Evolutionary conservation across 768 basidiomycete genomes (phyloP).

Genomic region (Suillus variegatus): DNA sequence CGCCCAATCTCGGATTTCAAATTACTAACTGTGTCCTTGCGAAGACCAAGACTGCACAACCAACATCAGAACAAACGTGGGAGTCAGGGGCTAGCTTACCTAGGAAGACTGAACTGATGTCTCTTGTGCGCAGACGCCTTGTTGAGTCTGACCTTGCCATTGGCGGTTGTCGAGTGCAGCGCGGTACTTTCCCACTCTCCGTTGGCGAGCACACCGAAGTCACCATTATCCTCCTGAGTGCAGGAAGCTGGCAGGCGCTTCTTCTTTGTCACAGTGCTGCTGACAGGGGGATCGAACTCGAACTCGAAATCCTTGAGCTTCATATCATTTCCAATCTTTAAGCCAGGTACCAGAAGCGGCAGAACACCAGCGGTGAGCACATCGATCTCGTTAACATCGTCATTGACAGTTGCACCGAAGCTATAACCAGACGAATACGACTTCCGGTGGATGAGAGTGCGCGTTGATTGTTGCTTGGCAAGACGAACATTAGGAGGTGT

Average conservation of each 20-base stretch:
- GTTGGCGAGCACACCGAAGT: conserved; percentile 30
- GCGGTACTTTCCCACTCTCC: conserved; percentile 57
- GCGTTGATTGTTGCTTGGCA: conserved; percentile 46
- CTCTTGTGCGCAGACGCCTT: conserved; percentile 58
- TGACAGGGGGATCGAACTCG: conserved; percentile 37
- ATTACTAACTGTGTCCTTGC: conserved; percentile 56
- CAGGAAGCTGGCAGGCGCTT: conserved; percentile 24
- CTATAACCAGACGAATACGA: conserved; percentile 67
- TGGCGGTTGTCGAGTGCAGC: conserved; percentile 63
- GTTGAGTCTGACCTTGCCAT: conserved; percentile 33
- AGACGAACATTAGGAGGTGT: conserved; percentile 69
- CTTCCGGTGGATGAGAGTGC: conserved; percentile 55
- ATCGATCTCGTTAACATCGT: conserved; percentile 63
- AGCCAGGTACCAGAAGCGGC: conserved; percentile 66
- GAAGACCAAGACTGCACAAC: conserved; percentile 56
- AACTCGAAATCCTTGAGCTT: conserved; percentile 48
- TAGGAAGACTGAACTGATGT: conserved; percentile 68
- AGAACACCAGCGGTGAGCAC: conserved; percentile 69
- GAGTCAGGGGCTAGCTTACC: conserved; percentile 39
- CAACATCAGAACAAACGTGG: conserved; percentile 8
- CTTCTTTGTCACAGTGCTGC: conserved; percentile 38
- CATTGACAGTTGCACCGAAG: conserved; percentile 54
- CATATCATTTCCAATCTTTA: conserved; percentile 58
- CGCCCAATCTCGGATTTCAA: conserved; percentile 59
- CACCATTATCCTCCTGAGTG: conserved; percentile 13